Evolutionary conservation across 1,284 basidiomycete species (phyloP).

Genomic region (Trichosporon ovoides): DNA sequence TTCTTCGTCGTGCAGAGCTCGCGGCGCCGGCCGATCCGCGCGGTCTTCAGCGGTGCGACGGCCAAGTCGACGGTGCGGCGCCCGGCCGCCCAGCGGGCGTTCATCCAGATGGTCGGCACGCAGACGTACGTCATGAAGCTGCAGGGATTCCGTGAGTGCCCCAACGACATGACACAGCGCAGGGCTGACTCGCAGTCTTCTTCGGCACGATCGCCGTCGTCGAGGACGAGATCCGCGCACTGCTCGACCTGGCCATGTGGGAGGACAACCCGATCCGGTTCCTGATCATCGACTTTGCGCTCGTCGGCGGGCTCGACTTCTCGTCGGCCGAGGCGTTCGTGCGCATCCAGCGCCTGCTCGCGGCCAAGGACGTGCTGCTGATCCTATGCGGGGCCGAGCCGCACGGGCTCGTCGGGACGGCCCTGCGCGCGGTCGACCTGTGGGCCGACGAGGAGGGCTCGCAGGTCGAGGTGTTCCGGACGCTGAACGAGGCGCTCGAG

Average conservation of each 20-base stretch:
- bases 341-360: slow-evolving; percentile 76
- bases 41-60: slow-evolving; percentile 69
- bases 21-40: slow-evolving; percentile 71
- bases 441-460: slow-evolving; percentile 61
- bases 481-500: slow-evolving; percentile 86
- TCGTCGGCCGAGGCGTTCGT: slow-evolving; percentile 93
- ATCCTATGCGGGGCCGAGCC: slow-evolving; percentile 79
- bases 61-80: slow-evolving; percentile 87
- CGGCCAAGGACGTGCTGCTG: slow-evolving; percentile 69
- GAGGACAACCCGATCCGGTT: slow-evolving; percentile 78
- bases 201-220: slow-evolving; percentile 91
- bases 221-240: slow-evolving; percentile 61
- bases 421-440: slow-evolving; percentile 67
- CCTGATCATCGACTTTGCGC: slow-evolving; percentile 74
- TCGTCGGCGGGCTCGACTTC: slow-evolving; percentile 88
- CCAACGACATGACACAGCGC: background rate
- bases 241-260: slow-evolving; percentile 72
- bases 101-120: slow-evolving; percentile 82
- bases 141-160: slow-evolving; percentile 59
- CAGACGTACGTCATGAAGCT: slow-evolving; percentile 86
- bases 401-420: slow-evolving; percentile 62
- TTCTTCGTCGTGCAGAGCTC: slow-evolving; percentile 97
- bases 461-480: slow-evolving; percentile 72
- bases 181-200: slow-evolving; percentile 57
- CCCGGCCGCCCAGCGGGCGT: slow-evolving; percentile 79